A percentile compares a stretch with the other conserved stretches of the same genome.
phyloP scores from a whole-genome alignment of 2,329 filamentous ascomycete genomes.

The Triangularia setosa region DNA sequence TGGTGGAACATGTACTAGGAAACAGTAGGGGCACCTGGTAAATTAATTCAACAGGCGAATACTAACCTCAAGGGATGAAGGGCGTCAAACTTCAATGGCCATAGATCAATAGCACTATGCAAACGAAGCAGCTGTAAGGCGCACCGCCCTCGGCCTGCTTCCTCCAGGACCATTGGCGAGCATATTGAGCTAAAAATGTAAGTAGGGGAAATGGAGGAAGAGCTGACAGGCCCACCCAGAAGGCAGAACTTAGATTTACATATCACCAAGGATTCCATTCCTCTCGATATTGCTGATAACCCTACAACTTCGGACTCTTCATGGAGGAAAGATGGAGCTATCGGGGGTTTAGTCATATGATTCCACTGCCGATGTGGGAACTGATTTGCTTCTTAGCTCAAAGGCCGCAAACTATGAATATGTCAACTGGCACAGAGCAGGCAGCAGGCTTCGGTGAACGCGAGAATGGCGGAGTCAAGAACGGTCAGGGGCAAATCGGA shows the following conservation, averaged over 20 bases:
- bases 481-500: neutral
- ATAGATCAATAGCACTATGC: too few species aligned
- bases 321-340: neutral
- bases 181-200: neutral
- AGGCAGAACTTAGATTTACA: conserved; percentile 1
- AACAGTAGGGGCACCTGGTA: conserved; percentile 1
- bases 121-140: too few species aligned
- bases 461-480: neutral
- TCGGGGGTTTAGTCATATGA: neutral
- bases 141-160: too few species aligned
- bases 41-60: conserved; percentile 5
- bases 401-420: neutral
- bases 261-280: conserved; percentile 8
- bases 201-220: neutral
- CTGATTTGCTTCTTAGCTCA: neutral
- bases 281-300: neutral
- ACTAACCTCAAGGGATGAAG: conserved; percentile 3
- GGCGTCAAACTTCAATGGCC: conserved; percentile 3
- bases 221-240: neutral
- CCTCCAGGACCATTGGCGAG: neutral
- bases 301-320: neutral
- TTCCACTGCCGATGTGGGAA: neutral
- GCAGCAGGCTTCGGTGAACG: neutral
- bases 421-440: neutral
- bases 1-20: neutral